Percentiles rank a stretch among this genome's conserved stretches.
phyloP scores from a whole-genome alignment of 805 yeast species.

The Candida arabinofermentans region DNA sequence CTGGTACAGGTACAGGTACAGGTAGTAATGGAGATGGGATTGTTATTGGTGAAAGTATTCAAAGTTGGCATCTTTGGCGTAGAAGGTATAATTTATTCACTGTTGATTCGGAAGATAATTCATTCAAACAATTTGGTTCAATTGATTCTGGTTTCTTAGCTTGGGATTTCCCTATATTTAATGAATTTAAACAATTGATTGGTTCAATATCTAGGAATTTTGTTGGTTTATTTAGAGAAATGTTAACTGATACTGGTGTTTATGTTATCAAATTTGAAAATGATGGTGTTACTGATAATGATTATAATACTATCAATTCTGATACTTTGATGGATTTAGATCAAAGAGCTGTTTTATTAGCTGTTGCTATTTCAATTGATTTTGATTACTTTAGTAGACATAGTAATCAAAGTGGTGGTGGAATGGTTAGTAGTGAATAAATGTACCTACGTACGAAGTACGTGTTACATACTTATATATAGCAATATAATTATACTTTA shows the following conservation, averaged over 20 bases:
- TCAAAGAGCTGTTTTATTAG: constrained; percentile 81
- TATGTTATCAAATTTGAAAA: constrained; percentile 84
- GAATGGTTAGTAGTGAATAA: constrained; percentile 14
- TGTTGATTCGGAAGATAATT: constrained; percentile 23
- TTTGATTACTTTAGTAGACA: constrained; percentile 97
- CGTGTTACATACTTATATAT: too few species aligned
- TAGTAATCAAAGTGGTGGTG: constrained; percentile 53
- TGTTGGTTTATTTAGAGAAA: constrained; percentile 91
- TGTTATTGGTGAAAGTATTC: constrained; percentile 80
- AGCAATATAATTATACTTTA: too few species aligned
- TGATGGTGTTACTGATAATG: constrained; percentile 53
- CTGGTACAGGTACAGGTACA: constrained; percentile 32
- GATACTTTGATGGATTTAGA: constrained; percentile 52
- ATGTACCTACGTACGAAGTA: too few species aligned
- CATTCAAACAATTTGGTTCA: constrained; percentile 74
- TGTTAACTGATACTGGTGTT: constrained; percentile 93
- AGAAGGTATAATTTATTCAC: constrained; percentile 78
- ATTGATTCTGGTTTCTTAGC: constrained; percentile 85
- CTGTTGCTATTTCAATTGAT: constrained; percentile 87
- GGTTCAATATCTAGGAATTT: constrained; percentile 88
- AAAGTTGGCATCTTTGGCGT: constrained; percentile 95
- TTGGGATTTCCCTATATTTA: constrained; percentile 76
- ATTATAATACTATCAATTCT: constrained; percentile 42
- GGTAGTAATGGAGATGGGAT: constrained; percentile 39
- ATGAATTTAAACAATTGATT: constrained; percentile 53